These are phyloP conservation scores for Pyrus bretschneideri DNA, from an alignment of 306 rosid genomes.

Conservation along the genomic window DNA sequence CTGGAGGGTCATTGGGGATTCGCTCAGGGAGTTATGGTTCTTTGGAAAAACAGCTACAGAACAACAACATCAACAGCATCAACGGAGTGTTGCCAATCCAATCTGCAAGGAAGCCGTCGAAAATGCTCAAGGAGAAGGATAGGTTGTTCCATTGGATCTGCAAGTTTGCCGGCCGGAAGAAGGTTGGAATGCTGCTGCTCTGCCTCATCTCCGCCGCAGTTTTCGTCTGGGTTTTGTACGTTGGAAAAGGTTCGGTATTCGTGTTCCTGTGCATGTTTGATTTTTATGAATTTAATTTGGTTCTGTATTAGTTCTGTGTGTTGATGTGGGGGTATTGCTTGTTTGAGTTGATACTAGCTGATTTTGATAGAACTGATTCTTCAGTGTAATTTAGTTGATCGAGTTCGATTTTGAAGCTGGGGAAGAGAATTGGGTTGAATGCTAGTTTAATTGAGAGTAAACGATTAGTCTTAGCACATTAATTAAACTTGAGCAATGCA, in stretches of 20 bases:
- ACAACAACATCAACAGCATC: constrained; percentile 19
- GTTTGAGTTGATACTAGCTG: not conserved
- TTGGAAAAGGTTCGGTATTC: constrained; percentile 62
- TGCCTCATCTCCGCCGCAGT: constrained; percentile 68
- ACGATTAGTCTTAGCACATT: not conserved
- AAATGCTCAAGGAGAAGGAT: constrained; percentile 84
- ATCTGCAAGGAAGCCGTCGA: constrained; percentile 58
- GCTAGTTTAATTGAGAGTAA: not conserved
- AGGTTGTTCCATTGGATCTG: constrained; percentile 65
- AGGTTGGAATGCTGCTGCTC: constrained; percentile 86
- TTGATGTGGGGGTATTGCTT: not conserved
- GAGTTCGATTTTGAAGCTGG: not conserved
- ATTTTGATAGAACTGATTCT: not conserved
- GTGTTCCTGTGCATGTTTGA: not conserved
- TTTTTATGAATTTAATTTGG: not conserved
- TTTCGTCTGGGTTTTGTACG: constrained; percentile 74
- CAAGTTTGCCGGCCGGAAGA: constrained; percentile 75
- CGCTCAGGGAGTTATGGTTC: constrained; percentile 81
- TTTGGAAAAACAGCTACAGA: constrained; percentile 69
- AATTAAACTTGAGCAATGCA: not conserved
- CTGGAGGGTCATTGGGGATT: constrained; percentile 80
- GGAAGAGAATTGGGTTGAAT: not conserved
- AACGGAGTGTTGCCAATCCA: constrained; percentile 54
- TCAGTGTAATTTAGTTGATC: not conserved
- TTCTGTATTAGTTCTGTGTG: not conserved